Evolutionary conservation across 1,284 basidiomycete species (phyloP), one percentile per base, ranked within the genome.

Genomic region (Coniophora puteana): DNA sequence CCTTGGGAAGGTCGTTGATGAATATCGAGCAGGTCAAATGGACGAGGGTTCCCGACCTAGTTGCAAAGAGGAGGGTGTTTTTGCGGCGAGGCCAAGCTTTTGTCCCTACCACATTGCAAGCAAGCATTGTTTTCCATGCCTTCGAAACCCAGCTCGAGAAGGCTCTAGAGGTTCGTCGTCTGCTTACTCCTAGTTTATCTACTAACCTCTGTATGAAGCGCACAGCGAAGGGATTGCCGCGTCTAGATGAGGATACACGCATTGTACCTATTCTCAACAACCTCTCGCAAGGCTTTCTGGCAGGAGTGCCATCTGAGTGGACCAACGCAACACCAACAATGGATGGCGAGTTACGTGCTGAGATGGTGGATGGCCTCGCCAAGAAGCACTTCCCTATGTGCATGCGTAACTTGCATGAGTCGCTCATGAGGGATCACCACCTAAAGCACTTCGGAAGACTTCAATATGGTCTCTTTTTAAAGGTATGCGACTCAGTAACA

Each of bases 181-280:
- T 28, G 18, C 22, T 11, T 8, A 38, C n/a, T 14, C 24, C 31
- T n/a, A 20, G 23, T 7, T 24, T 39, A 13, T 29, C 46, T 46
- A 41, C 44, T 38, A 16, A 34, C n/a, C n/a, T 28, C 36, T 36
- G 4, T 24, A n/a, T 32, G 5, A 50, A 93, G 90, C 60, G 80
- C 50, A 98, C 95, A 8, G 85, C 94, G 8, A 89, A 87, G 59
- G 82, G 84, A 18, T 74, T 99, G 4, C 94, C 94, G 1, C 80
- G 92, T n/a, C 71, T 99, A 39, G 95, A 99, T 53, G 95, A 98
- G 63, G 96, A 99, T 59, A 89, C 87, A 27, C 87, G 96, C 25
- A 70, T 99, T 4, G 65, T 93, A 13, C 95, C 95, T 16, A 83
- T 99, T 36, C 79, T 99, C 4, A 80, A 89, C 49, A 94, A 98